A percentile compares a stretch with the other conserved stretches of the same genome.
phyloP scores from a whole-genome alignment of 2,329 filamentous ascomycete genomes.

The Arachnopeziza araneosa region DNA sequence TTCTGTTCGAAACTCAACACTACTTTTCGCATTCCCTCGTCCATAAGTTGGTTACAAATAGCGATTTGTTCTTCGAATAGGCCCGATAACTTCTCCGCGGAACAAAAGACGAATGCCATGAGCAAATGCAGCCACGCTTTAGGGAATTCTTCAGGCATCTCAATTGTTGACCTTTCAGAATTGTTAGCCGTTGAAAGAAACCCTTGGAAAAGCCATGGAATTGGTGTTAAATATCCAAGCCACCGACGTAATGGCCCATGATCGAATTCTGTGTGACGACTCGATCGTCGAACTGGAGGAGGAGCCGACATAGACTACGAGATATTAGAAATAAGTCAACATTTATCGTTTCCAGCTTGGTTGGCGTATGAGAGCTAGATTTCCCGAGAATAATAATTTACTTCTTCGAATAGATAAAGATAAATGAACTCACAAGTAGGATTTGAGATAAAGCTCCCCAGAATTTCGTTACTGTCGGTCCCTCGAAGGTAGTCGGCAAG shows the following conservation, averaged over 20 bases:
- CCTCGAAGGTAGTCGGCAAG: slow-evolving; percentile 33
- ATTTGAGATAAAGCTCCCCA: slow-evolving; percentile 38
- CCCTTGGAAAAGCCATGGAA: slow-evolving; percentile 5
- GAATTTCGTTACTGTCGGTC: slow-evolving; percentile 37
- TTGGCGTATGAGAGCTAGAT: background rate
- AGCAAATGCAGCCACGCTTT: slow-evolving; percentile 22
- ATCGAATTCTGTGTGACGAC: background rate
- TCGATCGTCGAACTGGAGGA: background rate
- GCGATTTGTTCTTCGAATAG: slow-evolving; percentile 9
- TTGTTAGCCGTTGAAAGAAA: slow-evolving; percentile 7
- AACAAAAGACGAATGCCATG: slow-evolving; percentile 11
- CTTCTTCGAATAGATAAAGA: no score
- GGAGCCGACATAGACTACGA: background rate
- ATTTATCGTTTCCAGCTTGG: background rate
- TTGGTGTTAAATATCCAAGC: background rate
- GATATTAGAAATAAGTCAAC: background rate
- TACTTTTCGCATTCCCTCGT: slow-evolving; percentile 11
- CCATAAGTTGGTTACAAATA: slow-evolving; percentile 9
- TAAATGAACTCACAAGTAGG: slow-evolving; percentile 25
- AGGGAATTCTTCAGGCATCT: slow-evolving; percentile 15
- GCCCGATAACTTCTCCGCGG: slow-evolving; percentile 9
- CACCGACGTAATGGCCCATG: background rate
- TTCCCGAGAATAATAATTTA: no score
- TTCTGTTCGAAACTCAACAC: slow-evolving; percentile 6
- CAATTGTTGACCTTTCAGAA: slow-evolving; percentile 8